A percentile compares a stretch with the other conserved stretches of the same genome.
phyloP scores from a whole-genome alignment of 495 filamentous ascomycete species.

The Cetradonia linearis region DNA sequence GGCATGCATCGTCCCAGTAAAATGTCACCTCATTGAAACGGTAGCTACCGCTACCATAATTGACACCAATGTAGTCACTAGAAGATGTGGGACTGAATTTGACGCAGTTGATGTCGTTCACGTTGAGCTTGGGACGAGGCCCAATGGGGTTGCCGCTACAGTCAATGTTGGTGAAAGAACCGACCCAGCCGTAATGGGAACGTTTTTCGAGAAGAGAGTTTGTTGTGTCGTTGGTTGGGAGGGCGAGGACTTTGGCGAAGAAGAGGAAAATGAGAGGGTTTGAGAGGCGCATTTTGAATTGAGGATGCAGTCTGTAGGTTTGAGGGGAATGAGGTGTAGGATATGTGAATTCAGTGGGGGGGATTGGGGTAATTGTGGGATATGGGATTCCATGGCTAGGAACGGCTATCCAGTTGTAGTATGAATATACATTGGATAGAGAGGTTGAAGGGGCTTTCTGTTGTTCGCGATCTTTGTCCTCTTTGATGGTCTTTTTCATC shows the following conservation, averaged over 20 bases:
- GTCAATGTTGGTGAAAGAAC: not conserved
- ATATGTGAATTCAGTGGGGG: too few species aligned
- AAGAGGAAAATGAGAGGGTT: not conserved
- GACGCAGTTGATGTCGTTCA: not conserved
- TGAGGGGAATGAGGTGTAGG: too few species aligned
- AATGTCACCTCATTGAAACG: not conserved
- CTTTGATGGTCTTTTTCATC: too few species aligned
- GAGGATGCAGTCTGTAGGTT: too few species aligned
- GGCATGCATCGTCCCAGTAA: not conserved
- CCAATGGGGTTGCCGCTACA: not conserved
- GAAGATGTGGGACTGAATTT: not conserved
- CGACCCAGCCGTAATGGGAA: not conserved
- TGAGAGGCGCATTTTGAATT: not conserved
- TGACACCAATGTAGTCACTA: not conserved
- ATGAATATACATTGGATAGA: too few species aligned
- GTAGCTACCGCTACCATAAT: not conserved
- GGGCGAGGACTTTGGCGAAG: not conserved
- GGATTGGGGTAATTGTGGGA: too few species aligned
- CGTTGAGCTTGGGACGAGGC: not conserved
- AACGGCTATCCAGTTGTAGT: too few species aligned
- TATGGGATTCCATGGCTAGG: too few species aligned
- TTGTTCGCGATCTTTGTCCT: too few species aligned
- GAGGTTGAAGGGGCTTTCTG: too few species aligned
- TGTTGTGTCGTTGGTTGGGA: not conserved
- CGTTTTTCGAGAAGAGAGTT: not conserved